Percentiles rank a stretch among this genome's conserved stretches.
Evolutionary conservation across 805 yeast species (phyloP).

Genomic region (Cyberlindnera veronae): DNA sequence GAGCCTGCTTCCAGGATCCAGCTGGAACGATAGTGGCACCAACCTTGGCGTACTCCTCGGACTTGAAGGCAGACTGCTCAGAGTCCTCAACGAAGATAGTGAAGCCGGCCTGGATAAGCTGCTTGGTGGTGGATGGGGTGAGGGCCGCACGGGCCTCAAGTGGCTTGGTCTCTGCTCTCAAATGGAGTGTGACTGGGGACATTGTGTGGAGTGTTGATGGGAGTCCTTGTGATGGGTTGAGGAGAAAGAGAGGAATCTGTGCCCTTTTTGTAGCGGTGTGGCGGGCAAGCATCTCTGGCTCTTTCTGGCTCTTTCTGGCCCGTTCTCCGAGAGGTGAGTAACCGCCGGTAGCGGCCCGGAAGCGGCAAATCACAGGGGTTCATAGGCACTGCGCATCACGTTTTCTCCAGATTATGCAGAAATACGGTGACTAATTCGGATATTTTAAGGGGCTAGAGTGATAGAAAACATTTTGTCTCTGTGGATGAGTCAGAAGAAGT

Average conservation of each 20-base stretch:
- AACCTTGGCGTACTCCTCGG: conserved; percentile 68
- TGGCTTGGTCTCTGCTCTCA: conserved; percentile 97
- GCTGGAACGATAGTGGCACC: conserved; percentile 90
- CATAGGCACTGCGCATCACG: too few relatives aligned
- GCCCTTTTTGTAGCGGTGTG: background rate
- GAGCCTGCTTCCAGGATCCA: conserved; percentile 92
- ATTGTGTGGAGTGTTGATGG: conserved; percentile 5
- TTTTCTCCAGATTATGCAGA: background rate
- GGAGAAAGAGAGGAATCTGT: background rate
- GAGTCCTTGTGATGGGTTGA: too few relatives aligned
- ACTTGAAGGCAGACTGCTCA: conserved; percentile 73
- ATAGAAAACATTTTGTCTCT: too few relatives aligned
- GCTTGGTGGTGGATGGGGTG: conserved; percentile 87
- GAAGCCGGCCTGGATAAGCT: conserved; percentile 83
- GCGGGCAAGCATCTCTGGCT: background rate
- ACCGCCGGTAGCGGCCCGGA: conserved; percentile 3
- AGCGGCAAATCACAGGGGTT: too few relatives aligned
- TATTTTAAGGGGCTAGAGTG: too few relatives aligned
- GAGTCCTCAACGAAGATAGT: conserved; percentile 85
- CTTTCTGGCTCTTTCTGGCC: conserved; percentile 2
- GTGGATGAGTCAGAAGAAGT: too few relatives aligned
- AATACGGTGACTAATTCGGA: background rate
- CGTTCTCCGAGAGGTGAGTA: conserved; percentile 1
- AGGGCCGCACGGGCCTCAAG: conserved; percentile 96
- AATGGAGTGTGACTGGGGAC: conserved; percentile 63